Conservation (phyloP, 495 filamentous ascomycete genomes). For the Podospora conica region DNA sequence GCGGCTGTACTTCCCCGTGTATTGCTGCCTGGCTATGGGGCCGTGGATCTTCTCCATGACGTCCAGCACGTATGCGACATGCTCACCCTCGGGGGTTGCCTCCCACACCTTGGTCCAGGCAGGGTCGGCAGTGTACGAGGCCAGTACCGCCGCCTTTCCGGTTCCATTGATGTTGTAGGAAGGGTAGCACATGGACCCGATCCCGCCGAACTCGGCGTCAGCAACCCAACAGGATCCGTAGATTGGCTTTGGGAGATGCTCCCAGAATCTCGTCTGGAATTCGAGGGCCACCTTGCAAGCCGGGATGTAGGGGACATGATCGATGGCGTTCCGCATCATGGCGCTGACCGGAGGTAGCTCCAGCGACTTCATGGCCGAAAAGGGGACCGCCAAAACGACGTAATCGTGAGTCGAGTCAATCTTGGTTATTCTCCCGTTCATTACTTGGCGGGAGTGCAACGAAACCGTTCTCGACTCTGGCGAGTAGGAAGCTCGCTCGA, state of each 20-base stretch:
- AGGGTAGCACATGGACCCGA: conserved; percentile 54
- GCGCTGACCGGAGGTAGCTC: conserved; percentile 24
- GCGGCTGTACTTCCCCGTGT: conserved; percentile 53
- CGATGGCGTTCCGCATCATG: conserved; percentile 30
- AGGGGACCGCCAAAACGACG: conserved; percentile 56
- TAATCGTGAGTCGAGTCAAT: conserved; percentile 54
- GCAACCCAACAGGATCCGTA: conserved; percentile 34
- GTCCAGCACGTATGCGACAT: conserved; percentile 37
- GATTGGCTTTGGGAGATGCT: conserved; percentile 52
- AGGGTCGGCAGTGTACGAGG: conserved; percentile 45
- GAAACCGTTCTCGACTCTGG: conserved; percentile 36
- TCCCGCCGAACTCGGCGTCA: neutral
- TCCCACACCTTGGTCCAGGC: conserved; percentile 33
- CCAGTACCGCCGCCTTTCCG: conserved; percentile 54
- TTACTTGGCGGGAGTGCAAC: conserved; percentile 36
- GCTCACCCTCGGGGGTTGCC: conserved; percentile 15
- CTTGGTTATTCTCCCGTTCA: conserved; percentile 30
- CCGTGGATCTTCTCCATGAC: conserved; percentile 54
- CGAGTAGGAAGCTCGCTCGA: conserved; percentile 39
- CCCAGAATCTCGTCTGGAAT: conserved; percentile 61
- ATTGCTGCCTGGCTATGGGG: conserved; percentile 48
- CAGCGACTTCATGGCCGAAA: conserved; percentile 49
- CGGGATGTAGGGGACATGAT: conserved; percentile 46
- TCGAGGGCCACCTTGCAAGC: conserved; percentile 59
- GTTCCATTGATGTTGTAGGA: conserved; percentile 58